A percentile compares a stretch with the other conserved stretches of the same genome.
Conservation (phyloP, 23 red algal species). For the Gracilaria domingensis region DNA sequence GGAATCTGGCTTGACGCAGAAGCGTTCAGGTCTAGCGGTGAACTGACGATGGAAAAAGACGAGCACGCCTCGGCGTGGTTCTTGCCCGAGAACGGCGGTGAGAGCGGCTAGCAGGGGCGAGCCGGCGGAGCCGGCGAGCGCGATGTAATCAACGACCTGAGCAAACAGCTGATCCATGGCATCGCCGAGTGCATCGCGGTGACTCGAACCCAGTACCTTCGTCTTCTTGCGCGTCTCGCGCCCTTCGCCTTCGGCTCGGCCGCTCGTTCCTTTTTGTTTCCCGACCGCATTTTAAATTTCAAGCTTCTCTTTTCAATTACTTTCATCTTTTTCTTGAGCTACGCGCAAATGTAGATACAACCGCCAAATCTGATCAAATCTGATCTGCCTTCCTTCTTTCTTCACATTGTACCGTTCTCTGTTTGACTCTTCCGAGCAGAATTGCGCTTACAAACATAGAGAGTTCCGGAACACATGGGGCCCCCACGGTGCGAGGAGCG, state of each 20-base stretch:
- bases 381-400: no score
- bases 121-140: slow-evolving; percentile 26
- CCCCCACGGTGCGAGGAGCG: no score
- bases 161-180: slow-evolving; percentile 57
- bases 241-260: not conserved
- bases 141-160: slow-evolving; percentile 52
- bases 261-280: no score
- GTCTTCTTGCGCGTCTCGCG: not conserved
- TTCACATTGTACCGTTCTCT: no score
- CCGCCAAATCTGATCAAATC: no score
- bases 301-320: no score
- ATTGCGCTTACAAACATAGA: no score
- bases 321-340: no score
- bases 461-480: no score
- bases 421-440: no score
- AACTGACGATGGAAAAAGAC: slow-evolving; percentile 31
- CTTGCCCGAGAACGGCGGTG: not conserved
- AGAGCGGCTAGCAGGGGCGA: not conserved
- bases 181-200: not conserved
- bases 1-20: slow-evolving; percentile 42
- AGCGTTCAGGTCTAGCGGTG: not conserved
- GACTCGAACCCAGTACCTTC: slow-evolving; percentile 4
- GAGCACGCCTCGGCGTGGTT: slow-evolving; percentile 16
- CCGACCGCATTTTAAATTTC: no score
- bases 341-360: no score